Conservation (phyloP, 208 protist genomes). For the Trichomonas vaginalis region DNA sequence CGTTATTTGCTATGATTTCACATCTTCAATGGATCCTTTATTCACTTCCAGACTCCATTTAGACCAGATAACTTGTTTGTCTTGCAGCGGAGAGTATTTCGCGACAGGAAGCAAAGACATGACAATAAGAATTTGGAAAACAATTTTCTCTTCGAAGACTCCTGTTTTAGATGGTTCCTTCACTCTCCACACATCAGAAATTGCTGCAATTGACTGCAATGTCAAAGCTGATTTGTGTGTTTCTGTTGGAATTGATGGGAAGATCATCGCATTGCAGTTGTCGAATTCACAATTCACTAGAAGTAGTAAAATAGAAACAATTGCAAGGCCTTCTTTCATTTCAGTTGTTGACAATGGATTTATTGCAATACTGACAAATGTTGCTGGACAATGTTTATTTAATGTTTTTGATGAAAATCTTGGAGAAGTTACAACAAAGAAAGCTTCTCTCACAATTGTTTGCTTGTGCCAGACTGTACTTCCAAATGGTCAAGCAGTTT, state of each 20-base stretch:
- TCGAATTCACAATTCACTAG: not conserved
- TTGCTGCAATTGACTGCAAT: not conserved
- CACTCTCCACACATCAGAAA: not conserved
- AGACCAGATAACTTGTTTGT: not conserved
- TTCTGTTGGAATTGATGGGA: not conserved
- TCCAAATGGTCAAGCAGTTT: not conserved
- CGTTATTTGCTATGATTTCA: not conserved
- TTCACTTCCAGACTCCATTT: not conserved
- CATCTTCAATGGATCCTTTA: not conserved
- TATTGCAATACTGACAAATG: not conserved
- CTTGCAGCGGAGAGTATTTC: not conserved
- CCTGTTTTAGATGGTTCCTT: not conserved
- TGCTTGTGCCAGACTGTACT: not conserved
- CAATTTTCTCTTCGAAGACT: no score
- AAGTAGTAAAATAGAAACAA: not conserved
- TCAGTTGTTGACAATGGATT: not conserved
- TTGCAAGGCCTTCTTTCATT: not conserved
- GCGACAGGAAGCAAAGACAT: not conserved
- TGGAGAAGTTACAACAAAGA: not conserved
- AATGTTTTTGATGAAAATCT: not conserved
- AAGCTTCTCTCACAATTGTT: not conserved
- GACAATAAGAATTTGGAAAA: not conserved
- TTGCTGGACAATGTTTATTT: not conserved
- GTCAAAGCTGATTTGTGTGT: not conserved
- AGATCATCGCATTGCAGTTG: not conserved